Base-by-base conservation (phyloP, 768 basidiomycete species). In the Panus rudis region DNA sequence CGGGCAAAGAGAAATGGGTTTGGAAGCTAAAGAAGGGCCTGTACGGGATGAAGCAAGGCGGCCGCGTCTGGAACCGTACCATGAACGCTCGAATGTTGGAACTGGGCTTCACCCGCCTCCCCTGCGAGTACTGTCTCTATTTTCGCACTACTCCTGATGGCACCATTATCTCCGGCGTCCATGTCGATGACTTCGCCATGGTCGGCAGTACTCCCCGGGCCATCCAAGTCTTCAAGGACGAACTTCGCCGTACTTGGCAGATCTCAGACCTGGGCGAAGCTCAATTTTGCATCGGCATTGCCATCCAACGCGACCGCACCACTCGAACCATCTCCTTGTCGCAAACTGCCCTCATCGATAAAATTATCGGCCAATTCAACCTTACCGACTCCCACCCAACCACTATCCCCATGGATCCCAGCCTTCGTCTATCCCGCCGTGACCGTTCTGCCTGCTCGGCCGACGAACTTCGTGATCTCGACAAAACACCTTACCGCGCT, bases 311-410 rank as follows among this genome's bases (percentile, higher is more conserved):
- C 17, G 51, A 58, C 39, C 35, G 24, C 11, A 12, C 33, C 4
- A 30, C 22, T 2, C 28, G 48, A 13, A 53, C 53, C 12, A 27
- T 59, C 17, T 33, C 50, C 5, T 42, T 59, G 33, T 50, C 46
- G 2, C 58, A 70, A 43, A 31, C 30, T 8, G 27, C 55, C 0
- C 72, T 68, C 47, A 56, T 69, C 30, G 49, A 62, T 4, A 31
- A 40, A 1, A 55, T 68, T 37, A 41, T 69, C 32, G 6, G n/a
- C 0, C 50, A 49, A 3, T 68, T 64, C 45, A 50, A 53, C 8
- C 55, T 66, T 21, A 41, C 49, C 0, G 46, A 60, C 0, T 25
- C 50, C 6, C 57, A 61, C 6, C 52, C 60, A 0, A 47, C 63
- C 28, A 45, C 49, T 0, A 62, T 53, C 1, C 64, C 63, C 0